Evolutionary conservation across 2,329 filamentous ascomycete species (phyloP), one percentile per base, ranked within the genome.

Genomic region (Ophiocordyceps camponoti-saundersi): DNA sequence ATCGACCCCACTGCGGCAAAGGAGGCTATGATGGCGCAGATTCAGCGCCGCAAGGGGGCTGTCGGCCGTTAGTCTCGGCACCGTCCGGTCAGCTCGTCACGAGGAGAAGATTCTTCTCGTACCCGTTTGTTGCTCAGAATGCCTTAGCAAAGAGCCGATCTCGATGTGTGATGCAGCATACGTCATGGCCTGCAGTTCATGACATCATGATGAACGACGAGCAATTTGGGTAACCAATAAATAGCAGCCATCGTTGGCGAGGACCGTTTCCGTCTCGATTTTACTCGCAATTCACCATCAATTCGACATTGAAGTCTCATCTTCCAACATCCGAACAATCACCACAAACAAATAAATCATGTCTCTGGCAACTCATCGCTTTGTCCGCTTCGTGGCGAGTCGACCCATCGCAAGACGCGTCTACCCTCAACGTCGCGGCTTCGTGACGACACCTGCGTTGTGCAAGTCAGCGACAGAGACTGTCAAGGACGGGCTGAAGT

Each of bases 401-500:
- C 26, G 26, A 29, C 7, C 4, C 26, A 29, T 29, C 2, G 26
- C n/a, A 16, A 6, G 8, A 16, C 16, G 34, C 34, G 16, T 39
- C 34, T 18, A 16, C 16, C 34, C 34, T 6, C 34, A 39, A 39
- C 34, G n/a, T 13, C 34, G 34, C 16, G 7, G 16, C 12, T 39
- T 39, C 15, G 34, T 18, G 6, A 16, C n/a, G 15, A 39, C 34
- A 6, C 34, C 34, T 7, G 23, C 42, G 2, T 53, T 61, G 10
- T 65, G 65, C 44, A 78, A 77, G 63, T 64, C 67, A 11, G 63
- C 69, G 3, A 64, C 71, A 46, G 73, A 80, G 48, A 53, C 67
- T 0, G 71, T 73, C 54, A 82, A 80, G 61, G 76, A 81, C 50
- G 69, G 69, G 3, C 60, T 75, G 48, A 78, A 80, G 62, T 64